phyloP scores from a whole-genome alignment of 352 stramenopile genomes.

The Globisporangium nagaii region DNA sequence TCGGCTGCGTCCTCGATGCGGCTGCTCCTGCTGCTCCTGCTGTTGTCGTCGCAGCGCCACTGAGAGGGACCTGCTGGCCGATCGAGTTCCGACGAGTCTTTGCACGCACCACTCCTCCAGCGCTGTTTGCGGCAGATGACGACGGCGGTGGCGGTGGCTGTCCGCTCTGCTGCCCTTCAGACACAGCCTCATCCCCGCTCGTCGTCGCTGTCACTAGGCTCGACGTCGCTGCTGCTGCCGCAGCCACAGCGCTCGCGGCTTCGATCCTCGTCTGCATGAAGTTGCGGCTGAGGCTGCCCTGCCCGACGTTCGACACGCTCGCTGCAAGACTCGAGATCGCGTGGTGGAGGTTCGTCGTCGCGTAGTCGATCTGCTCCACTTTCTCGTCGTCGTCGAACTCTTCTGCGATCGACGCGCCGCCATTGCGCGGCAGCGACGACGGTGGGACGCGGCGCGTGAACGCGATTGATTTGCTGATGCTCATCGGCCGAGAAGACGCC shows the following conservation, averaged over 20 bases:
- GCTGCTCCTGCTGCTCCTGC: background rate
- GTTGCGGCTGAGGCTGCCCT: slow-evolving; percentile 62
- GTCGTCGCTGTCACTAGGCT: background rate
- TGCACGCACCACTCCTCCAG: slow-evolving; percentile 16
- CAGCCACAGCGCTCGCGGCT: slow-evolving; percentile 3
- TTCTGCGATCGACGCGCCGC: background rate
- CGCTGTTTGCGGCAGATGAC: slow-evolving; percentile 6
- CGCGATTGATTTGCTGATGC: slow-evolving; percentile 78
- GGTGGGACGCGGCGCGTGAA: slow-evolving; percentile 38
- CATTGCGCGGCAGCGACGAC: slow-evolving; percentile 3
- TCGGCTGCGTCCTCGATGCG: slow-evolving; percentile 18
- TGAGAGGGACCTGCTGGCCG: slow-evolving; percentile 11
- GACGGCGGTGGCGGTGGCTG: slow-evolving; percentile 14
- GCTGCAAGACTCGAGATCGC: slow-evolving; percentile 82
- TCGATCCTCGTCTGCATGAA: slow-evolving; percentile 50
- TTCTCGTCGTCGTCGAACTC: slow-evolving; percentile 24
- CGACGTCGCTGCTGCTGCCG: background rate
- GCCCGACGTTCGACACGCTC: slow-evolving; percentile 68
- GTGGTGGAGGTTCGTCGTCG: slow-evolving; percentile 67
- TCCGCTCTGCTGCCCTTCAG: background rate
- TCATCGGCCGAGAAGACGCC: slow-evolving; percentile 50
- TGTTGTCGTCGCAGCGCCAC: background rate
- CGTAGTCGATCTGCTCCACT: slow-evolving; percentile 66
- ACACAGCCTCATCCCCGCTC: background rate
- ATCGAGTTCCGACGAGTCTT: slow-evolving; percentile 27